Evolutionary conservation across 108 stramenopile genomes (phyloP).

Genomic region (Nannochloropsis gaditana): DNA sequence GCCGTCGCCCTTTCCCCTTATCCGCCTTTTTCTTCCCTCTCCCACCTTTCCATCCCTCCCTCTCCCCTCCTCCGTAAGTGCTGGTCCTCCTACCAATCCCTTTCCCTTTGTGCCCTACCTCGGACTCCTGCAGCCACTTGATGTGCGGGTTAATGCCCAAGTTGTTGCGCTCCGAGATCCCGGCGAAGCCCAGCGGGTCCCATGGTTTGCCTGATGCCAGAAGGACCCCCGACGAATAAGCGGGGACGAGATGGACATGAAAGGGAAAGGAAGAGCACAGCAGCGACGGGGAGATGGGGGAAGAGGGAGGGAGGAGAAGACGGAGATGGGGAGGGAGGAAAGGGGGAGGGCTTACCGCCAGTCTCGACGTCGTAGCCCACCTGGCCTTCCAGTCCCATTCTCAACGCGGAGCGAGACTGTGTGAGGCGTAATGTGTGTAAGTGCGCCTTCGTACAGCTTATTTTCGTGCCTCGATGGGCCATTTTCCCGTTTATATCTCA

Average conservation of each 20-base stretch:
- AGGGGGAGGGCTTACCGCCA: neutral
- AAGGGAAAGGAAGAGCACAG: too few species aligned
- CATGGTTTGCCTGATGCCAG: neutral
- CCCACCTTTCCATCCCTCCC: neutral
- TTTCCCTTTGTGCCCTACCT: constrained; percentile 3
- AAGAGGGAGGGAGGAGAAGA: too few species aligned
- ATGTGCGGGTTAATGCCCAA: constrained; percentile 35
- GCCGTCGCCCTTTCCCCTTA: neutral
- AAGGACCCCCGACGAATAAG: too few species aligned
- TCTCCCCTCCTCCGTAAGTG: neutral
- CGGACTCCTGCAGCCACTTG: constrained; percentile 48
- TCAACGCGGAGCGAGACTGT: constrained; percentile 4
- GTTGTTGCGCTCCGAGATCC: constrained; percentile 32
- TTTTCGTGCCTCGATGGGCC: neutral
- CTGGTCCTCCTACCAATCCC: neutral
- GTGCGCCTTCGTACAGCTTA: neutral
- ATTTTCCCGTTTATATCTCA: too few species aligned
- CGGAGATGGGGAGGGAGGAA: too few species aligned
- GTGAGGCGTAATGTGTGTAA: neutral
- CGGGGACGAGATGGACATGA: too few species aligned
- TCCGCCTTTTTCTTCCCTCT: neutral
- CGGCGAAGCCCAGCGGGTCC: constrained; percentile 42
- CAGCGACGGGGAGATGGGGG: too few species aligned
- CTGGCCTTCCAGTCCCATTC: neutral
- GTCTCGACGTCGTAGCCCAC: neutral